Evolutionary conservation across 371 early-diverging fungal genomes (phyloP), one percentile per base, ranked within the genome.

Genomic region (Rhizopus arrhizus): DNA sequence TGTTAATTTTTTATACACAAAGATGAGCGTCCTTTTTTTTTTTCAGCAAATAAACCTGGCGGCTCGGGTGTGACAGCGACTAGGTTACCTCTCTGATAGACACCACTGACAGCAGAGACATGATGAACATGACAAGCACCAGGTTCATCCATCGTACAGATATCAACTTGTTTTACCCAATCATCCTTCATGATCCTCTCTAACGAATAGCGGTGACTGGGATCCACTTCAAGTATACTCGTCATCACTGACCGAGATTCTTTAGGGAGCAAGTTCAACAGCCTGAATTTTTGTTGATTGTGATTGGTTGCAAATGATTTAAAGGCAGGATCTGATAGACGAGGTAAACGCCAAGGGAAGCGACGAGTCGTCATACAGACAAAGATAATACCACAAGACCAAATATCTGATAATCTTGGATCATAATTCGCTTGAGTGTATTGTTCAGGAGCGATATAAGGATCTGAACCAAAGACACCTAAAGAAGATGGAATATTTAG

Each of bases 361-460:
- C 87, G 82, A 22, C 85, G 83, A 31, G 88, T 74, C 53, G 83
- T 83, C 89, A 91, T 88, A 60, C 89, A 87, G 53, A 90, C 71
- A 71, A 86, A 89, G 57, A 91, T 87, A 45, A 91, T 88, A 13
- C 87, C 92, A 53, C 88, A 72, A 33, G 89, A 89, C 92, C 92
- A 91, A 36, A 89, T 64, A 70, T 91, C 92, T 29, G 88, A 81
- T 35, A 81, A 64, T n/a, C 83, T 82, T 53, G 91, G 85, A 58
- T 89, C 89, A 63, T 90, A 87, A 29, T 53, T 65, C 9, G 75
- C 63, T 28, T 79, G 77, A 47, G 68, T 69, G 66, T 90, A 92
- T 22, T 91, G 86, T 78, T 96, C 96, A 28, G 96, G 96, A 0
- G 95, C 92, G 59, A 95, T 95, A 70, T 95, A 96, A 12, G 95